A percentile compares a stretch with the other conserved stretches of the same genome.
Conservation (phyloP, 1,284 basidiomycete genomes). For the Rhizoctonia solani region DNA sequence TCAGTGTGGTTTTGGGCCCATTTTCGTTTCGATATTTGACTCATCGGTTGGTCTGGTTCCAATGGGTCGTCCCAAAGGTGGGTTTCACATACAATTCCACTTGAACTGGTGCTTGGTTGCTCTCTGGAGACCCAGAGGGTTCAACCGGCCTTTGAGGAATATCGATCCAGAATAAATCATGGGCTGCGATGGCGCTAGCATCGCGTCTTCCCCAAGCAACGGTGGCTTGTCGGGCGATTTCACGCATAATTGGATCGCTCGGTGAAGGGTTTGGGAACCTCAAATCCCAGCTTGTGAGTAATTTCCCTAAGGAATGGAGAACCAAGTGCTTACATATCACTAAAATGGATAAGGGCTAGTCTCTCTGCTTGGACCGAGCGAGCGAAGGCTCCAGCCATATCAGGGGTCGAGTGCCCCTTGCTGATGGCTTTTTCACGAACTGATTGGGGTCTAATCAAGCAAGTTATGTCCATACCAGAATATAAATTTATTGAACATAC, state of each 20-base stretch:
- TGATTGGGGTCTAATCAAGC: slow-evolving; percentile 41
- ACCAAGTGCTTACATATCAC: slow-evolving; percentile 61
- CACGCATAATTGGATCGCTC: slow-evolving; percentile 23
- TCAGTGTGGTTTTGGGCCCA: background rate
- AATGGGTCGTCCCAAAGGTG: slow-evolving; percentile 19
- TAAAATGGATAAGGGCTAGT: slow-evolving; percentile 85
- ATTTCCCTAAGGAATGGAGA: background rate
- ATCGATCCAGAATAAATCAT: slow-evolving; percentile 22
- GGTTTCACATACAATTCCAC: background rate
- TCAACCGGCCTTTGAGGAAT: slow-evolving; percentile 17
- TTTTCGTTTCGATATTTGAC: background rate
- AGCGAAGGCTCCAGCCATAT: slow-evolving; percentile 82
- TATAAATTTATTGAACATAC: background rate
- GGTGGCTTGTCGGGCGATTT: slow-evolving; percentile 30
- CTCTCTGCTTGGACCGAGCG: slow-evolving; percentile 62
- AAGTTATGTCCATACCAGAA: background rate
- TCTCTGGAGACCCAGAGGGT: background rate
- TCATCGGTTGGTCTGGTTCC: slow-evolving; percentile 5
- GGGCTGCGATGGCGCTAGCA: slow-evolving; percentile 1
- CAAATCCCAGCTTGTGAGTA: background rate
- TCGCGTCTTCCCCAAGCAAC: slow-evolving; percentile 22
- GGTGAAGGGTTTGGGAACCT: slow-evolving; percentile 30
- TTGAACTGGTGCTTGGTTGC: background rate
- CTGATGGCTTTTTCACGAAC: slow-evolving; percentile 61
- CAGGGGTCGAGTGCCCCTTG: slow-evolving; percentile 84